Evolutionary conservation across 2,329 filamentous ascomycete species (phyloP), one percentile per base, ranked within the genome.

Genomic region (Ciborinia camelliae): DNA sequence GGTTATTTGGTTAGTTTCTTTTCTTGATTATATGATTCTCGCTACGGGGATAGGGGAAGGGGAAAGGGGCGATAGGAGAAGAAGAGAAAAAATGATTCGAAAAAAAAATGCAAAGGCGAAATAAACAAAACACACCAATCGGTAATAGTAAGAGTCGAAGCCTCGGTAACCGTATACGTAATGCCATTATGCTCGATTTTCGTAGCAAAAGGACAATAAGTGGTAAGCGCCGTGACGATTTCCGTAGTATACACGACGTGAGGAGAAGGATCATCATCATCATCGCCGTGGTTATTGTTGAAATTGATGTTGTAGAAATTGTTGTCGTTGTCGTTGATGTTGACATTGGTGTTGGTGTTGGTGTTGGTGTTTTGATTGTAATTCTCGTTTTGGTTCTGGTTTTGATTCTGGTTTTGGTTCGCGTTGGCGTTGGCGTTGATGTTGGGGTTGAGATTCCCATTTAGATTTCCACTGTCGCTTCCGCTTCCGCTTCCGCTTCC

Each of bases 71-170:
- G 15, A 50, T 3, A 26, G 30, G 30, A 51, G 5, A 32, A 1
- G 3, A 3, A 37, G 14, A 18, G 2, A 18, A 26, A 8, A 2
- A 1, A 23, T 41, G 23, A 14, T 6, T n/a, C 12, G 7, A n/a
- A 32, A 6, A 10, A 41, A 41, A 20, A 9, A 41, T 28, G n/a
- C n/a, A n/a, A n/a, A n/a, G n/a, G n/a, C n/a, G n/a, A n/a, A n/a
- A n/a, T n/a, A n/a, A n/a, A n/a, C n/a, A n/a, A 28, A 55, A 41
- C 23, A 12, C 15, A 61, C 58, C 58, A 61, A 51, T 61, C 58
- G 9, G 58, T 61, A 39, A 61, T 39, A 37, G 58, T 61, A 35
- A 61, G 32, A 28, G 45, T 50, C 10, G 30, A 48, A 20, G 58
- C 41, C 3, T 37, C 43, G 5, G 58, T 61, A 51, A 61, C 20